These are phyloP conservation scores for Mycosphaerella sp. DNA, from an alignment of 2,329 filamentous ascomycete species.

Conservation along the genomic window DNA sequence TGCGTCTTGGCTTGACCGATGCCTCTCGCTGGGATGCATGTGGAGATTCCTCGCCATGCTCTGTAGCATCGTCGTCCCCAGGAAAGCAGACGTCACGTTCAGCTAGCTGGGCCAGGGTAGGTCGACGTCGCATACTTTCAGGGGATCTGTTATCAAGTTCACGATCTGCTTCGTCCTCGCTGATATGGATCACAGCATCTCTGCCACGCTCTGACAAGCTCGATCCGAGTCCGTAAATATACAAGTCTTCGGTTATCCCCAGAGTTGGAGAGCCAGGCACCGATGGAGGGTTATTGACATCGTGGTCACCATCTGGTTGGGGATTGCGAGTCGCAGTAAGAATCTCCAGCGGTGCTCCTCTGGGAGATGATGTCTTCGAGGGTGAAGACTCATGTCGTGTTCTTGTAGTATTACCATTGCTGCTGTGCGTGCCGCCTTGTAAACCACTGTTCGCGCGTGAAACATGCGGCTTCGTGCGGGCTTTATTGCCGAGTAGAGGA, in stretches of 20 bases:
- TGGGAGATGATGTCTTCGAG: conserved; percentile 25
- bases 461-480: conserved; percentile 27
- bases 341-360: conserved; percentile 9
- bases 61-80: conserved; percentile 54
- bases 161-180: conserved; percentile 31
- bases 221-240: conserved; percentile 60
- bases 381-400: conserved; percentile 26
- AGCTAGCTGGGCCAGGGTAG: conserved; percentile 56
- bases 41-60: conserved; percentile 23
- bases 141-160: conserved; percentile 35
- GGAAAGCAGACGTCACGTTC: conserved; percentile 93
- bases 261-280: conserved; percentile 53
- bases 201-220: conserved; percentile 34
- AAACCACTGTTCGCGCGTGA: conserved; percentile 26
- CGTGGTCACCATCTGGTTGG: conserved; percentile 32
- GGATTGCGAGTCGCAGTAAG: conserved; percentile 13
- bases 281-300: conserved; percentile 61
- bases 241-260: conserved; percentile 55
- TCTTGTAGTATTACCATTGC: conserved; percentile 28
- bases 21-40: conserved; percentile 8
- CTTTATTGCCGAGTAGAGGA: conserved; percentile 43
- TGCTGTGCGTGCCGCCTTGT: conserved; percentile 5
- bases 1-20: conserved; percentile 44
- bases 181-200: conserved; percentile 48
- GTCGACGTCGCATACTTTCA: conserved; percentile 38